phyloP scores from a whole-genome alignment of 495 filamentous ascomycete species.

The Xylaria telfairii region DNA sequence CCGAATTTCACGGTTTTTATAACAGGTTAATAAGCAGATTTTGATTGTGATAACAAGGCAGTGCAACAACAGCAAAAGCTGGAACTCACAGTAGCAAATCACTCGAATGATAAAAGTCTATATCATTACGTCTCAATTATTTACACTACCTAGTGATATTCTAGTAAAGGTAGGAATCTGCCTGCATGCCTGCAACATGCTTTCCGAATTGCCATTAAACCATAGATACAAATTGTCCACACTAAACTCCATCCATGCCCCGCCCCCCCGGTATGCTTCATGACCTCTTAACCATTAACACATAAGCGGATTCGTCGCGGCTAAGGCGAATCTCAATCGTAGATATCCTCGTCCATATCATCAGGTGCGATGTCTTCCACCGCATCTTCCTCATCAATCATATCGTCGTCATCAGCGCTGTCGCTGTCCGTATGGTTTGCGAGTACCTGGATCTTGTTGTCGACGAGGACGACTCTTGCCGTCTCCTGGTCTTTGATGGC shows the following conservation, averaged over 20 bases:
- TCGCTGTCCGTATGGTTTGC: conserved; percentile 78
- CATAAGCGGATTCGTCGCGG: neutral
- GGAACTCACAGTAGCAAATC: neutral
- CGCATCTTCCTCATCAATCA: conserved; percentile 71
- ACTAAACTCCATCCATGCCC: conserved; percentile 4
- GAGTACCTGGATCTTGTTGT: conserved; percentile 75
- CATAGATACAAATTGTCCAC: conserved; percentile 8
- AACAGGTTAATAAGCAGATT: no score
- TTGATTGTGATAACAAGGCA: no score
- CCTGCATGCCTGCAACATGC: conserved; percentile 8
- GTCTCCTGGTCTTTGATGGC: conserved; percentile 83
- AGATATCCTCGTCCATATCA: conserved; percentile 77
- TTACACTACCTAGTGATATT: conserved; percentile 5
- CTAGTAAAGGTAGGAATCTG: neutral
- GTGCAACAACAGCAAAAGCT: no score
- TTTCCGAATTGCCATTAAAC: neutral
- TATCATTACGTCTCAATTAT: neutral
- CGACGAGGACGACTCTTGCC: conserved; percentile 75
- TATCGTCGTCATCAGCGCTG: conserved; percentile 64
- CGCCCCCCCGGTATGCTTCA: neutral
- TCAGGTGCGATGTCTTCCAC: conserved; percentile 70
- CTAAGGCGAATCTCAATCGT: conserved; percentile 53
- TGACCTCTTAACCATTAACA: conserved; percentile 11
- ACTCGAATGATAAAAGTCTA: neutral
- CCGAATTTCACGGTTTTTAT: no score